Evolutionary conservation across 2,329 filamentous ascomycete genomes (phyloP).

Genomic region (Zasmidium cellare): DNA sequence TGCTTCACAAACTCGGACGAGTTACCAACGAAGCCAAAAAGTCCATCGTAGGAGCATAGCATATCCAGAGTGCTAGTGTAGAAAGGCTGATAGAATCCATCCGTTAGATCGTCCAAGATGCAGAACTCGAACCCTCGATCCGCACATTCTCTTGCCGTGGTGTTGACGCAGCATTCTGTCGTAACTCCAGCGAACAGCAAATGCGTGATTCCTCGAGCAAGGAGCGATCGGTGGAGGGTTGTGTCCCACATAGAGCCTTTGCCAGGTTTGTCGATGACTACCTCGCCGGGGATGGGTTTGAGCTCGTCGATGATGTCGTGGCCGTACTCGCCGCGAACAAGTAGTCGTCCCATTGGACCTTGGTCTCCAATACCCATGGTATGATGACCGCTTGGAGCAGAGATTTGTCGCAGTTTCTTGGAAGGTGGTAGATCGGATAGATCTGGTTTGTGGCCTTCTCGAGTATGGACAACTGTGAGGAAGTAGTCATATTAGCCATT

Average conservation of each 20-base stretch:
- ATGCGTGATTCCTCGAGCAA: slow-evolving; percentile 59
- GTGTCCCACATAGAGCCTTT: slow-evolving; percentile 63
- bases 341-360: slow-evolving; percentile 54
- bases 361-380: slow-evolving; percentile 53
- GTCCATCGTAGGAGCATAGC: slow-evolving; percentile 52
- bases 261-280: slow-evolving; percentile 59
- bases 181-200: slow-evolving; percentile 60
- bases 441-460: slow-evolving; percentile 53
- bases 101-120: slow-evolving; percentile 51
- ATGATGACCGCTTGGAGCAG: slow-evolving; percentile 47
- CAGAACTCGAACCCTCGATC: slow-evolving; percentile 64
- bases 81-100: slow-evolving; percentile 50
- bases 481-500: neutral
- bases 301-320: slow-evolving; percentile 59
- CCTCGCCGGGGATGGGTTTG: slow-evolving; percentile 51
- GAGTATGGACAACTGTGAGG: slow-evolving; percentile 45
- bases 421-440: slow-evolving; percentile 55
- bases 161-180: slow-evolving; percentile 60
- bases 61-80: slow-evolving; percentile 52
- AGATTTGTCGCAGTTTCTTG: slow-evolving; percentile 52
- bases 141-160: slow-evolving; percentile 57
- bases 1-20: slow-evolving; percentile 43
- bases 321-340: slow-evolving; percentile 56
- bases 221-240: slow-evolving; percentile 52
- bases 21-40: slow-evolving; percentile 51